Base-by-base conservation (phyloP, 805 yeast species). In the Saturnispora galanensis region DNA sequence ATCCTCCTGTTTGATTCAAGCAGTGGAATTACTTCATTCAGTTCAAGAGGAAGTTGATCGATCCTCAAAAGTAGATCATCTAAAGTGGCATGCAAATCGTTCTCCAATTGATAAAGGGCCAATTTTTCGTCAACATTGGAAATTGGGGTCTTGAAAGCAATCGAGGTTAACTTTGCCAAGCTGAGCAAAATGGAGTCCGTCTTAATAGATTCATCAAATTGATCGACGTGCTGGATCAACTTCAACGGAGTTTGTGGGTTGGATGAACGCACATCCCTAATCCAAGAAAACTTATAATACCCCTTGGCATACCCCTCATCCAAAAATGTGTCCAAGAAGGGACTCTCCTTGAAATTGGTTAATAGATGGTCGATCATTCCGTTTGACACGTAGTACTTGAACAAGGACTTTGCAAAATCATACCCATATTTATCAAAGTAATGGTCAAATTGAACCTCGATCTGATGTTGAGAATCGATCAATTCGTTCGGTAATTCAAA, bases 231-330 rank as follows among this genome's bases (percentile, higher is more conserved):
- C 1, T 62, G 56, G 3, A 66, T 53, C 29, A 87, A 63, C 1
- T 69, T 66, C 11, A 58, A 53, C 1, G 81, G 65, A 0, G 88
- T 90, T 1, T 60, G 55, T 4, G 42, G 50, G 56, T 70, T 83
- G 9, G 77, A 66, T 3, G 67, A 68, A 49, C 69, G 75, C 30
- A 86, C 59, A 46, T 81, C 73, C 45, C 76, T 71, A 16, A 87
- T 79, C 96, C 96, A 88, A 2, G 85, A 71, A 41, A 84, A 71
- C 35, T 70, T 63, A 4, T 76, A 69, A 32, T 75, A 73, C 2
- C 62, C 54, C 26, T 65, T 57, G 42, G 65, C 62, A 29, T 69
- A 68, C 30, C 31, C 31, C 21, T 41, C 44, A 2, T 59, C 52
- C 47, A 88, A 72, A 55, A 78, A 88, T 49, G 62, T 59, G 26